Base-by-base conservation (phyloP, 176 grass and related monocot species). In the Carex littledalei region DNA sequence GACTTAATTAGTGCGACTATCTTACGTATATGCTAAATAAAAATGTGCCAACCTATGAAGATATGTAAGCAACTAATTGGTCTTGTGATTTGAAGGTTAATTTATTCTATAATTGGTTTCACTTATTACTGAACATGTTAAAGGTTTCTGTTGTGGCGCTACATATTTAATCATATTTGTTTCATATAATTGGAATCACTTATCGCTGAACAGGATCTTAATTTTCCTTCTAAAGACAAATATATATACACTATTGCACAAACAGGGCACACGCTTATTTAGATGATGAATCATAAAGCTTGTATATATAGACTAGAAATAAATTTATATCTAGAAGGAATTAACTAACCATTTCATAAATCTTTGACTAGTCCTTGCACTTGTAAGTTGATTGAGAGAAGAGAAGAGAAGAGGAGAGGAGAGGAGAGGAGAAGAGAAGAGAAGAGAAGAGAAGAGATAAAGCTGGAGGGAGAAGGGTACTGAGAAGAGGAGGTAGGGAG, bases 261-360 rank as follows among this genome's bases (percentile, higher is more conserved):
- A 39, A 39, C 6, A n/a, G 37, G 0, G 1, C 37, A 39, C 29
- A 69, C 16, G n/a, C 3, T 68, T 37, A 49, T 50, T n/a, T 24
- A 49, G 43, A 31, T 50, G 73, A 78, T 78, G 67, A 56, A 67
- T 67, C 31, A 39, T 69, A n/a, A 41, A 69, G 16, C 67, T 69
- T 35, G 67, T 69, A n/a, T n/a, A n/a, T n/a, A n/a, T n/a, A n/a
- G 15, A 69, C 16, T 14, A 74, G 39, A 73, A 49, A 49, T 50
- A 6, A 72, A 24, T 3, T 56, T 32, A 78, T 4, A 56, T 31
- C 0, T 34, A 55, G 73, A 56, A 34, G 35, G 71, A 54, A 12
- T 65, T 65, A 43, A 62, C 89, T 91, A 79, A 91, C 93, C 89
- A 93, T 88, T 63, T 86, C 60, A 78, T 37, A 32, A 84, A 81